phyloP scores from a whole-genome alignment of 129 eudicot genomes.

The Kitagawia praeruptora region DNA sequence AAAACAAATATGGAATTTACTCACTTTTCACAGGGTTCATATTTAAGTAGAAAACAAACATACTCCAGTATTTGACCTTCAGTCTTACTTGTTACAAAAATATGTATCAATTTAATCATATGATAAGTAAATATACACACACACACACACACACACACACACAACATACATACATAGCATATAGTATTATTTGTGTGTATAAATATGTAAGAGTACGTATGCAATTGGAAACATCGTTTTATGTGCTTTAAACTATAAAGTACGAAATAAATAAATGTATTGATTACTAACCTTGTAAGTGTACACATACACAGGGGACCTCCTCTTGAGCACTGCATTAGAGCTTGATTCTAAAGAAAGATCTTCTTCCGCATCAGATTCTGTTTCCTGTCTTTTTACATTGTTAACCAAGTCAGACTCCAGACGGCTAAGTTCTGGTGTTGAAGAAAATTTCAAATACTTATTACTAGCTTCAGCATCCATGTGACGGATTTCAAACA shows the following conservation, averaged over 20 bases:
- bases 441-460: conserved; percentile 21
- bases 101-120: not conserved
- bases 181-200: not conserved
- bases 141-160: too few relatives aligned
- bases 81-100: not conserved
- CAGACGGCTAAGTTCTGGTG: conserved; percentile 27
- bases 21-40: not conserved
- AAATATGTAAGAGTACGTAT: not conserved
- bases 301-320: conserved; percentile 51
- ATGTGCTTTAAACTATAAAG: not conserved
- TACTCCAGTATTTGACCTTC: not conserved
- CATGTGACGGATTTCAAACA: conserved; percentile 59
- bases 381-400: conserved; percentile 12
- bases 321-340: conserved; percentile 26
- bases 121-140: too few relatives aligned
- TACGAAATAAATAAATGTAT: not conserved
- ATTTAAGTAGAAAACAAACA: conserved; percentile 3
- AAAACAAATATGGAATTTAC: conserved; percentile 3
- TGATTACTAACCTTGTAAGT: conserved; percentile 59
- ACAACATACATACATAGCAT: too few relatives aligned
- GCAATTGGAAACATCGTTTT: not conserved
- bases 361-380: conserved; percentile 34
- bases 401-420: conserved; percentile 18
- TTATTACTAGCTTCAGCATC: conserved; percentile 40
- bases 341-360: conserved; percentile 25